These are phyloP conservation scores for Boechera retrofracta DNA, from an alignment of 345 rosid genomes.

Conservation along the genomic window DNA sequence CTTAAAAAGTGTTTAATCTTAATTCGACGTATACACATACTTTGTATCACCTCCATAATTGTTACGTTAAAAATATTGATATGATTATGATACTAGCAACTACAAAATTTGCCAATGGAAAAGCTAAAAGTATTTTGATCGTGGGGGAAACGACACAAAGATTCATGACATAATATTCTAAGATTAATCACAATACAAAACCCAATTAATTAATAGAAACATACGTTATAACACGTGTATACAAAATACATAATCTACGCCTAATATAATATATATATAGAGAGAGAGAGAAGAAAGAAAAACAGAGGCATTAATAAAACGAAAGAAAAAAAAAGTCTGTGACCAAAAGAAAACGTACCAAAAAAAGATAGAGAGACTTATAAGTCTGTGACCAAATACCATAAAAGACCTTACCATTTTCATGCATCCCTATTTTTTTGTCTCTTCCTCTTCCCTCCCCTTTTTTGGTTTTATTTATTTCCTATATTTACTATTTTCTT, in stretches of 20 bases:
- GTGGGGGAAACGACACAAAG: too few relatives aligned
- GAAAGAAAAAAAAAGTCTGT: conserved; percentile 20
- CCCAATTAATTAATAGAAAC: not conserved
- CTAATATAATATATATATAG: not conserved
- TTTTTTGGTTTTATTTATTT: too few relatives aligned
- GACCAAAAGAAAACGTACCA: conserved; percentile 38
- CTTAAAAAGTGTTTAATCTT: not conserved
- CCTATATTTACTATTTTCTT: not conserved
- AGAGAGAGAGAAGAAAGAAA: not conserved
- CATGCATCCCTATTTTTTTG: conserved; percentile 36
- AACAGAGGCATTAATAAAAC: conserved; percentile 24
- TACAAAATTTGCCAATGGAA: too few relatives aligned
- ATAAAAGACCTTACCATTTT: conserved; percentile 47
- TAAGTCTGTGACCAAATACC: conserved; percentile 32
- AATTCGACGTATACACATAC: not conserved
- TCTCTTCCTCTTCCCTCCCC: not conserved
- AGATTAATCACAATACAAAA: not conserved
- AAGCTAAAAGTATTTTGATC: too few relatives aligned
- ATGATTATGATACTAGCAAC: too few relatives aligned
- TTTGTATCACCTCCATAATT: not conserved
- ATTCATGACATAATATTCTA: not conserved
- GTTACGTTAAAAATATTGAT: not conserved
- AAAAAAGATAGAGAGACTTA: conserved; percentile 42
- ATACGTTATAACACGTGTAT: conserved; percentile 26
- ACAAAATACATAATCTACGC: not conserved